These are phyloP conservation scores for Boeremia lycopersici DNA, from an alignment of 2,329 filamentous ascomycete genomes.

Conservation along the genomic window DNA sequence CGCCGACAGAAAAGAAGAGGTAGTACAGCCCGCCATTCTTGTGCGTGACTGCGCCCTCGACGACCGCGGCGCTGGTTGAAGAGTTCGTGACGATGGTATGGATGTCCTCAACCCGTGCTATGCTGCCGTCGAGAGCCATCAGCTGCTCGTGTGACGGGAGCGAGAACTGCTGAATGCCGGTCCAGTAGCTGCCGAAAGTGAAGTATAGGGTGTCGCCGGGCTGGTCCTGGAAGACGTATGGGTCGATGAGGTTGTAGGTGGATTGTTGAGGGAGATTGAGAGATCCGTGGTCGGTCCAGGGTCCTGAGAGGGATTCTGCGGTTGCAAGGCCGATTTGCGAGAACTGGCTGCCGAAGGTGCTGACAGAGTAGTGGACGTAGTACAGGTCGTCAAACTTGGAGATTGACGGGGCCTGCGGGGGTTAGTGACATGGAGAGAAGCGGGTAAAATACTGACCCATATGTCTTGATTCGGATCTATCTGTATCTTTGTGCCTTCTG, in stretches of 20 bases:
- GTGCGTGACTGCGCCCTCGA: slow-evolving; percentile 62
- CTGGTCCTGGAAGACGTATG: slow-evolving; percentile 49
- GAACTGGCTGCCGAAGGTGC: slow-evolving; percentile 62
- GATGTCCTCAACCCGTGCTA: slow-evolving; percentile 1
- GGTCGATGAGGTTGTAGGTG: slow-evolving; percentile 57
- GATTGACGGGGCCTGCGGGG: slow-evolving; percentile 65
- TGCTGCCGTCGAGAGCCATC: slow-evolving; percentile 9
- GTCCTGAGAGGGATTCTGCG: slow-evolving; percentile 55
- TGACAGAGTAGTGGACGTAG: slow-evolving; percentile 68
- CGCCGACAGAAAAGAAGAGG: slow-evolving; percentile 65
- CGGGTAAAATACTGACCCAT: slow-evolving; percentile 45
- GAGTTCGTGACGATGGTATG: slow-evolving; percentile 28
- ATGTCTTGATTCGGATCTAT: slow-evolving; percentile 52
- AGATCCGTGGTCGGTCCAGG: slow-evolving; percentile 65
- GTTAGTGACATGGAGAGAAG: background rate
- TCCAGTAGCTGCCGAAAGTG: slow-evolving; percentile 72
- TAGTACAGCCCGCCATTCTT: slow-evolving; percentile 61
- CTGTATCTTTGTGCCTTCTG: slow-evolving; percentile 49
- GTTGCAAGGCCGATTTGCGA: slow-evolving; percentile 66
- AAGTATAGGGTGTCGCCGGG: slow-evolving; percentile 48
- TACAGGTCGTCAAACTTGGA: slow-evolving; percentile 60
- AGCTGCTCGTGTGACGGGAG: slow-evolving; percentile 40
- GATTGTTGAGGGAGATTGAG: slow-evolving; percentile 49
- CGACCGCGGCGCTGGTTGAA: slow-evolving; percentile 26
- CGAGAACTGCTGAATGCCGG: slow-evolving; percentile 65